Evolutionary conservation across 371 early-diverging fungal genomes (phyloP), one percentile per base, ranked within the genome.

Genomic region (Mucor irregularis): DNA sequence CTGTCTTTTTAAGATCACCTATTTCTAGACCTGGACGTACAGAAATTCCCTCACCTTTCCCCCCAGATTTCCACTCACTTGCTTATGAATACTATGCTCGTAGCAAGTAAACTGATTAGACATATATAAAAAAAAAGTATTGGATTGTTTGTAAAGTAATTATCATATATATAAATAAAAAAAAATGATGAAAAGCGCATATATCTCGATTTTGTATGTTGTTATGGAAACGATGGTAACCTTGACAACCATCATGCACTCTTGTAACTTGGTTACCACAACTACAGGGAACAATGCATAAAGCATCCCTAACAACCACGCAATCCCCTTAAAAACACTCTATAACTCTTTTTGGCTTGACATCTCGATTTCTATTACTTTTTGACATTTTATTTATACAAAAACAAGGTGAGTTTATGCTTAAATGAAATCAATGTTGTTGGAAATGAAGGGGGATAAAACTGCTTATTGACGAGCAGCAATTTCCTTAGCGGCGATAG

Each of bases 11-110:
- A 52, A 88, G 96, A 53, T 72, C 88, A 30, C 97, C 98, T 24
- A 83, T 93, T 46, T 90, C 92, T 14, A 83, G 92, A 69, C 93
- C 96, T 28, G 84, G 87, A 54, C 75, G 81, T 43, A 87, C 92
- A 45, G 98, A 98, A 76, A 85, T 98, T 47, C 98, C 97, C 29
- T 93, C 94, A 37, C 98, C 97, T 21, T 93, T 80, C 71, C 91
- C 94, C 44, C 95, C 95, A 26, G 89, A 89, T 39, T 73, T 88
- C 64, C 98, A 97, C 61, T 85, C 92, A 13, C 78, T 96, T 60
- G 95, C 93, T 22, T 93, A 87, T 73, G 92, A 95, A 70, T 95
- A 89, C 78, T 97, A 97, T 76, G 83, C 86, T 49, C 42, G 85
- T 61, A 78, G 71, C 47, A 70, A 71, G 44, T 76, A 42, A 73